Evolutionary conservation across 495 filamentous ascomycete species (phyloP), one percentile per base, ranked within the genome.

Genomic region (Parmelia sp.): DNA sequence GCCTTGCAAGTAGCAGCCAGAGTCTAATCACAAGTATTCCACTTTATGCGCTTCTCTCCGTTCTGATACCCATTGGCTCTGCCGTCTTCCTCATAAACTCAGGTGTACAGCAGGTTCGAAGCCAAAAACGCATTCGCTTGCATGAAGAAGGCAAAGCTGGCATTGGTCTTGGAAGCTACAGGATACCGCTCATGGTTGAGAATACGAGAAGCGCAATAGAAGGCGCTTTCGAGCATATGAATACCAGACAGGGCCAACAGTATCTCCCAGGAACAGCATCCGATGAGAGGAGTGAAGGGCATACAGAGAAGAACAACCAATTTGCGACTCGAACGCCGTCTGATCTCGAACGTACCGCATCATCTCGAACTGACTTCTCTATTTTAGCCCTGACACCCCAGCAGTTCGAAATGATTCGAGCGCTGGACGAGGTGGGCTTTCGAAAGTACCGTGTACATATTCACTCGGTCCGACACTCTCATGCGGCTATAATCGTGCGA

Each of bases 401-500:
- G 31, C 94, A 98, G 73, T 93, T 95, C 72, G 76, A 78, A 27
- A 96, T 96, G 77, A 87, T 96, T 57, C 76, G 88, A 23, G 84
- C 85, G 21, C 75, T 98, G 65, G 88, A 97, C 70, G 72, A 77
- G 14, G 78, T 96, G 0, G 86, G 87, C 14, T 92, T 88, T 76
- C 82, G 81, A 25, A 97, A 94, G 74, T 93, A 89, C 74, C 86
- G 85, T 0, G 90, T 96, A 6, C 86, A 89, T 75, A 97, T 98
- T 47, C 90, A 95, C 57, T 86, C 91, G 4, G 82, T 82, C 49
- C 72, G 79, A 37, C 92, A 96, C 70, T 88, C 80, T 56, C 94
- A 98, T 73, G 94, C 93, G 0, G 93, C 93, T 2, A 96, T 98
- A 60, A 88, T 98, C 69, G 84, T 93, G 36, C 81, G 94, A 60